Base-by-base conservation (phyloP, 306 rosid species). In the Alnus glutinosa region DNA sequence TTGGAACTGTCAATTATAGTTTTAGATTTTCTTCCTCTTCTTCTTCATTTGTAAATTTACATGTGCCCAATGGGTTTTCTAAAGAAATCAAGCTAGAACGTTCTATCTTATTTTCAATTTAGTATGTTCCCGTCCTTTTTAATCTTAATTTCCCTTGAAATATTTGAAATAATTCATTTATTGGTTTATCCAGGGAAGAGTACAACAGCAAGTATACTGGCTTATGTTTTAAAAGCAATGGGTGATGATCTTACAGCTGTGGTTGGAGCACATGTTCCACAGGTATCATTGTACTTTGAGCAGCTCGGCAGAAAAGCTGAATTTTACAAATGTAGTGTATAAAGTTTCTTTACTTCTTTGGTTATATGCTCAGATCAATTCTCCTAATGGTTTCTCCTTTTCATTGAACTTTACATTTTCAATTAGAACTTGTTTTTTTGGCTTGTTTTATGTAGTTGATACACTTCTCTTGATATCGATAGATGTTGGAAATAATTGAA, bases 171-270 rank as follows among this genome's bases (percentile, higher is more conserved):
- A 49, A 19, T 19, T 19, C 15, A 59, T 4, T 6, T 55, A 4
- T 55, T 70, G 1, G 9, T 76, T 68, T 9, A 8, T 59, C 58
- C 16, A 83, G 86, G 86, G 71, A 83, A 83, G 86, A 83, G 86
- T 83, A 77, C 86, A 16, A 78, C 86, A 62, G 66, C 86, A 49
- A 70, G 76, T 78, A 83, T 83, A 83, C 80, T 83, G 75, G 86
- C 86, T 18, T 83, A 78, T 74, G 83, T 78, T 68, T 57, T 83
- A 51, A 46, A 72, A 4, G 77, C 71, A 54, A 78, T 75, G 79
- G 86, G 80, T 23, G 77, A 83, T 75, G 67, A 74, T 74, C 55
- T 78, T 55, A 83, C 83, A 15, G 83, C 86, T 37, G 63, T 83
- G 12, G 66, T 82, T 67, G 86, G 86, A 42, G 83, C 86, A 55